Evolutionary conservation across 805 yeast genomes (phyloP).

Genomic region (Myxozyma kluyveri): DNA sequence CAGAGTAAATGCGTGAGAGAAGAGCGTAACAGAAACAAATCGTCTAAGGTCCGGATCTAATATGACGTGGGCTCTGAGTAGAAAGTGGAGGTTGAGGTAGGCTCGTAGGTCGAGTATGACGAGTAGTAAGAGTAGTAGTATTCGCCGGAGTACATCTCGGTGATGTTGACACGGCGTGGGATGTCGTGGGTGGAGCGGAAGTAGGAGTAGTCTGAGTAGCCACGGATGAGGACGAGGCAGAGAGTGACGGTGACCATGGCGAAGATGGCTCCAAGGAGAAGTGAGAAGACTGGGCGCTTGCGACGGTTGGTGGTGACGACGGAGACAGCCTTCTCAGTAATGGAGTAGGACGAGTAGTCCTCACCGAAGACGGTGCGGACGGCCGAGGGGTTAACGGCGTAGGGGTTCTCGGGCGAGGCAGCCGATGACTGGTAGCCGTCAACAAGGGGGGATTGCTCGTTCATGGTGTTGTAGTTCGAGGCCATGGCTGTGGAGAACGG

Average conservation of each 20-base stretch:
- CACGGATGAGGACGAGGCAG: conserved; percentile 24
- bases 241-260: conserved; percentile 22
- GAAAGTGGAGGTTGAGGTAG: conserved; percentile 9
- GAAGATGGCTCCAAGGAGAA: conserved; percentile 22
- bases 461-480: conserved; percentile 21
- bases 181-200: conserved; percentile 25
- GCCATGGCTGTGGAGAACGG: conserved; percentile 7
- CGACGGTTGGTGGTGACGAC: conserved; percentile 27
- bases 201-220: conserved; percentile 25
- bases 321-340: conserved; percentile 28
- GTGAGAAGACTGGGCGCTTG: conserved; percentile 27
- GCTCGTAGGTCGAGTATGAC: conserved; percentile 2
- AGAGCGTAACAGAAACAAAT: too few relatives aligned
- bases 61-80: too few relatives aligned
- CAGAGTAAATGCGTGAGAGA: too few relatives aligned
- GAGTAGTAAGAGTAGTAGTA: conserved; percentile 22
- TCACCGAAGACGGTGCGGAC: conserved; percentile 27
- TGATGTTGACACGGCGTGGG: conserved; percentile 28
- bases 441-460: conserved; percentile 21
- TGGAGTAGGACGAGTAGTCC: conserved; percentile 16
- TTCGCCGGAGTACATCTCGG: conserved; percentile 25
- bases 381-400: conserved; percentile 7
- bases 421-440: not conserved
- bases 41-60: too few relatives aligned
- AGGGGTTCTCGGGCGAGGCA: conserved; percentile 15